Conservation (phyloP, 768 basidiomycete genomes). For the Termitomyces titanicus region DNA sequence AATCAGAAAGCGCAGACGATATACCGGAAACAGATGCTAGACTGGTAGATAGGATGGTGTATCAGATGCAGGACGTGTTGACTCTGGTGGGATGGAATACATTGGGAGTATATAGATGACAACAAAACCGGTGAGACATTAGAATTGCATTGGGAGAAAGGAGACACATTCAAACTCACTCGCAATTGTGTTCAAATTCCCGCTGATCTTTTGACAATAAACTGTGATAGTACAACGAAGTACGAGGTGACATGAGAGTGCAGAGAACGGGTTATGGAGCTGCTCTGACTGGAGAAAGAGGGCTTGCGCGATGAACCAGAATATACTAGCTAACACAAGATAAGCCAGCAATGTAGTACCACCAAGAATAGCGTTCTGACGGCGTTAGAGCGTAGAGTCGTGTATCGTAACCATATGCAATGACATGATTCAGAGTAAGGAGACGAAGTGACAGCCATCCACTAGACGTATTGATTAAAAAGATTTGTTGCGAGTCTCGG, state of each 20-base stretch:
- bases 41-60: background rate
- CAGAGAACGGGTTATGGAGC: no score
- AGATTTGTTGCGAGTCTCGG: no score
- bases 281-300: background rate
- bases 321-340: background rate
- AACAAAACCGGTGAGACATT: constrained; percentile 10
- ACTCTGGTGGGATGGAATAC: background rate
- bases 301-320: background rate
- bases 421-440: no score
- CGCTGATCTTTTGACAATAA: background rate
- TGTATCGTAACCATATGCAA: no score
- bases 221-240: background rate
- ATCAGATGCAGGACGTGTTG: background rate
- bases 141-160: background rate
- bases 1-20: background rate
- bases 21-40: background rate
- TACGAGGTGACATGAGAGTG: background rate
- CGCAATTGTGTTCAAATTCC: background rate
- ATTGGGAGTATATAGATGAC: constrained; percentile 17
- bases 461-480: no score
- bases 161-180: background rate
- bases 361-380: background rate
- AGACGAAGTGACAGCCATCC: no score
- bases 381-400: no score
- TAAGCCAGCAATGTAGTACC: background rate